A percentile compares a stretch with the other conserved stretches of the same genome.
phyloP scores from a whole-genome alignment of 805 yeast species.

The Schizosaccharomyces japonicus region DNA sequence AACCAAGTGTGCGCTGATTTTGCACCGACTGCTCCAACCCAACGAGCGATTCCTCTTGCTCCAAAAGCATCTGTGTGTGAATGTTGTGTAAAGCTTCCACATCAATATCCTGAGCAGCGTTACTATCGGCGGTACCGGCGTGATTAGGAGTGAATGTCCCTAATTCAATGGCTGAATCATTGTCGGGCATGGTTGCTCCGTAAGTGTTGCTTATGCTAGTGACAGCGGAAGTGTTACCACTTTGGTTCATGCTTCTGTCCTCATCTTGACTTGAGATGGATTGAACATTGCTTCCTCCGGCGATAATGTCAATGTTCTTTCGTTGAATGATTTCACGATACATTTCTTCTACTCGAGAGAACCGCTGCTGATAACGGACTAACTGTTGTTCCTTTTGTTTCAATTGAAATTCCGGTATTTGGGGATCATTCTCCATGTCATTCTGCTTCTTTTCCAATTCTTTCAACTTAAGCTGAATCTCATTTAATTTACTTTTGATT shows the following conservation, averaged over 20 bases:
- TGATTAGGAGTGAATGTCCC: neutral
- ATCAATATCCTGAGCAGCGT: neutral
- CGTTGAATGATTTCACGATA: neutral
- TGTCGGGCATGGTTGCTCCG: neutral
- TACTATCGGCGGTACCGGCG: neutral
- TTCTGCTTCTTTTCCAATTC: neutral
- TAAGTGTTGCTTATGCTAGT: neutral
- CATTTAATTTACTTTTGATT: neutral
- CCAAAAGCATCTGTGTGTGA: neutral
- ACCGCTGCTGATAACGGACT: neutral
- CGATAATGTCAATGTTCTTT: neutral
- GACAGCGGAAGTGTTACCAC: neutral
- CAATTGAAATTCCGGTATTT: neutral
- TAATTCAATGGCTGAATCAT: neutral
- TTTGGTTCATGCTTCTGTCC: no score
- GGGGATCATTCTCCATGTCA: neutral
- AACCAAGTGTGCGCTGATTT: neutral
- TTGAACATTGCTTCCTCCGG: neutral
- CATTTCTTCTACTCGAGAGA: neutral
- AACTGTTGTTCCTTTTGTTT: neutral
- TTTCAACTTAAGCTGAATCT: neutral
- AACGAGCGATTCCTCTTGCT: neutral
- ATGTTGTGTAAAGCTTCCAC: neutral
- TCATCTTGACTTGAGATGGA: neutral
- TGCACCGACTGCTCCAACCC: neutral